A percentile compares a stretch with the other conserved stretches of the same genome.
Evolutionary conservation across 1,139 yeast genomes (phyloP).

Genomic region (Sugiyamaella grinbergsii): DNA sequence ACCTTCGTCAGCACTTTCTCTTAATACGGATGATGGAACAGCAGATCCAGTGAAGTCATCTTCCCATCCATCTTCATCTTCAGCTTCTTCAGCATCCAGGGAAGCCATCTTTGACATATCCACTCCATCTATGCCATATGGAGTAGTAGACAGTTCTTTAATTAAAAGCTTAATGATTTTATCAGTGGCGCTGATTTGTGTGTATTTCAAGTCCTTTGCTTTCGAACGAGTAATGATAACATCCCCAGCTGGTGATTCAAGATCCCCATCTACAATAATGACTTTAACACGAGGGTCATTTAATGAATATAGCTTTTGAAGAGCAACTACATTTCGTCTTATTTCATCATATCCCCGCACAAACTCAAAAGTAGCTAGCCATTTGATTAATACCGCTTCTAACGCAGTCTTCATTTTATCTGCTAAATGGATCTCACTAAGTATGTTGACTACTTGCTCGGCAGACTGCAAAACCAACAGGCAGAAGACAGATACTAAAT

Average conservation of each 20-base stretch:
- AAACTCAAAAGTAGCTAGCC: constrained; percentile 82
- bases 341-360: constrained; percentile 79
- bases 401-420: constrained; percentile 46
- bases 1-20: constrained; percentile 2
- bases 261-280: constrained; percentile 74
- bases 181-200: constrained; percentile 66
- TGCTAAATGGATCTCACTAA: constrained; percentile 49
- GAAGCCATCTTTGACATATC: constrained; percentile 41
- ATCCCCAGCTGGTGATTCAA: constrained; percentile 62
- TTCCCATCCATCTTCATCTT: constrained; percentile 68
- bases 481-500: constrained; percentile 74
- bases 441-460: constrained; percentile 59
- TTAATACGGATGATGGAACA: constrained; percentile 3
- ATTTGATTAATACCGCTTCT: constrained; percentile 59
- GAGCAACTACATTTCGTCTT: constrained; percentile 64
- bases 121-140: constrained; percentile 36
- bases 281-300: constrained; percentile 56
- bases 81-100: constrained; percentile 36
- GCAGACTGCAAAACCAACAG: constrained; percentile 66
- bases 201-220: constrained; percentile 55
- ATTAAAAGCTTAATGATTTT: constrained; percentile 73
- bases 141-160: constrained; percentile 58
- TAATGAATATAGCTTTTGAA: constrained; percentile 62
- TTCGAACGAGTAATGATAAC: constrained; percentile 81
- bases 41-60: constrained; percentile 50